A percentile compares a stretch with the other conserved stretches of the same genome.
Evolutionary conservation across 1,284 basidiomycete species (phyloP).

Genomic region (Boletellus sp.): DNA sequence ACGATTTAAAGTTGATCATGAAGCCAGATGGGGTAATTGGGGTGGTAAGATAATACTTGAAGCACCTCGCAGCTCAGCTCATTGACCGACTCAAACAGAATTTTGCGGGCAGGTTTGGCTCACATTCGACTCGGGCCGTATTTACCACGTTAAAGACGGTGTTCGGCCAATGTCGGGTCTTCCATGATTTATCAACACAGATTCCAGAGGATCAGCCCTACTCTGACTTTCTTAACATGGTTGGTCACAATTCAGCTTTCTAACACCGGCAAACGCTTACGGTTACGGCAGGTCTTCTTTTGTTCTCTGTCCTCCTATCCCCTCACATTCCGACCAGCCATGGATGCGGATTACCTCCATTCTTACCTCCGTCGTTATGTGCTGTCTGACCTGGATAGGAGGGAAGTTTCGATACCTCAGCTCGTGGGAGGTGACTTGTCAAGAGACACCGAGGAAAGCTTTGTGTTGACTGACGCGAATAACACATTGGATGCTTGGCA

Average conservation of each 20-base stretch:
- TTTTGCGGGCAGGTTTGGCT: conserved; percentile 65
- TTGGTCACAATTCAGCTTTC: conserved; percentile 33
- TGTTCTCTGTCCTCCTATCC: conserved; percentile 60
- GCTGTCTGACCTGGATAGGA: conserved; percentile 40
- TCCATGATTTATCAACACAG: conserved; percentile 60
- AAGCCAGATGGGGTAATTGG: conserved; percentile 73
- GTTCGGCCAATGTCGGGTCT: conserved; percentile 76
- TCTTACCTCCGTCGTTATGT: conserved; percentile 62
- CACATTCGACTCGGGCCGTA: conserved; percentile 63
- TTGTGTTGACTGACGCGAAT: conserved; percentile 55
- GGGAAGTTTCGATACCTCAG: conserved; percentile 52
- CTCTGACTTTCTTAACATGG: conserved; percentile 72
- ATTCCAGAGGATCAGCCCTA: conserved; percentile 44
- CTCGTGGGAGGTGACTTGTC: conserved; percentile 40
- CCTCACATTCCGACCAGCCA: conserved; percentile 61
- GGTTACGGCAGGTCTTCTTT: conserved; percentile 62
- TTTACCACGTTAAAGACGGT: conserved; percentile 60
- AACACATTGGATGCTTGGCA: conserved; percentile 65
- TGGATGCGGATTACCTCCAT: conserved; percentile 56
- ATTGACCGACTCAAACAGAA: conserved; percentile 47
- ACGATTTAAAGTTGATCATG: conserved; percentile 60
- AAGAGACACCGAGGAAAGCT: conserved; percentile 38
- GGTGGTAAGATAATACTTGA: conserved; percentile 53
- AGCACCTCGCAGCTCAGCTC: background rate
- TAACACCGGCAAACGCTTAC: conserved; percentile 14